phyloP scores from a whole-genome alignment of 495 filamentous ascomycete genomes.

The Trichoderma asperelloides region DNA sequence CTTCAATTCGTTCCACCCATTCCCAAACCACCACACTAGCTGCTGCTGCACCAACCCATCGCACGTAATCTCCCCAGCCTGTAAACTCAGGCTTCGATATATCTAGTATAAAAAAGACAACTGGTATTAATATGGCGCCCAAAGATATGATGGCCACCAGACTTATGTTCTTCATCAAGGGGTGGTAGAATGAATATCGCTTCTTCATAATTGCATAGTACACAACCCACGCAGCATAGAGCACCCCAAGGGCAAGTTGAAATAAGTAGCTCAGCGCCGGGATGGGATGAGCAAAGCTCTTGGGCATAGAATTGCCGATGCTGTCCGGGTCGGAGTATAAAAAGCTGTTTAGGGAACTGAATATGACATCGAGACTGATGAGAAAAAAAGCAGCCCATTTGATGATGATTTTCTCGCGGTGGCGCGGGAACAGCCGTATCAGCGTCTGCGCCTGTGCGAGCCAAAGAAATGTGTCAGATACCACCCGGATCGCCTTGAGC shows the following conservation, averaged over 20 bases:
- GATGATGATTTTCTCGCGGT: slow-evolving; percentile 95
- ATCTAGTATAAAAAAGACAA: slow-evolving; percentile 93
- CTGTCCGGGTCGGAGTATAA: slow-evolving; percentile 37
- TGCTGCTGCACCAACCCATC: slow-evolving; percentile 94
- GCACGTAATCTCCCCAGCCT: slow-evolving; percentile 94
- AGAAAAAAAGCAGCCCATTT: slow-evolving; percentile 96
- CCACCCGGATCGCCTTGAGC: slow-evolving; percentile 77
- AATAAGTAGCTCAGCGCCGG: slow-evolving; percentile 93
- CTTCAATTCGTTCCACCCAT: slow-evolving; percentile 98
- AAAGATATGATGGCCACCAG: slow-evolving; percentile 76
- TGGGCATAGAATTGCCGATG: slow-evolving; percentile 51
- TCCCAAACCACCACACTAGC: slow-evolving; percentile 98
- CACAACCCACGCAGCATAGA: slow-evolving; percentile 93
- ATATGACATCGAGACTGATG: slow-evolving; percentile 81
- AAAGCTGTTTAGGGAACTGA: slow-evolving; percentile 83
- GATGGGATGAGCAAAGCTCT: slow-evolving; percentile 75
- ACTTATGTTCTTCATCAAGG: slow-evolving; percentile 84
- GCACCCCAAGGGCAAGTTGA: slow-evolving; percentile 73
- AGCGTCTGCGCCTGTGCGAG: slow-evolving; percentile 94
- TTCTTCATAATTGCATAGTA: slow-evolving; percentile 92
- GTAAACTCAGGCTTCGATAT: slow-evolving; percentile 79
- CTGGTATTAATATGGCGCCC: slow-evolving; percentile 72
- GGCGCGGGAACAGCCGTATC: slow-evolving; percentile 88
- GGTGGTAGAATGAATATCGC: slow-evolving; percentile 86
- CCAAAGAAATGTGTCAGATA: slow-evolving; percentile 94